Evolutionary conservation across 2,329 filamentous ascomycete species (phyloP), one percentile per base, ranked within the genome.

Genomic region (Didymella lethalis): DNA sequence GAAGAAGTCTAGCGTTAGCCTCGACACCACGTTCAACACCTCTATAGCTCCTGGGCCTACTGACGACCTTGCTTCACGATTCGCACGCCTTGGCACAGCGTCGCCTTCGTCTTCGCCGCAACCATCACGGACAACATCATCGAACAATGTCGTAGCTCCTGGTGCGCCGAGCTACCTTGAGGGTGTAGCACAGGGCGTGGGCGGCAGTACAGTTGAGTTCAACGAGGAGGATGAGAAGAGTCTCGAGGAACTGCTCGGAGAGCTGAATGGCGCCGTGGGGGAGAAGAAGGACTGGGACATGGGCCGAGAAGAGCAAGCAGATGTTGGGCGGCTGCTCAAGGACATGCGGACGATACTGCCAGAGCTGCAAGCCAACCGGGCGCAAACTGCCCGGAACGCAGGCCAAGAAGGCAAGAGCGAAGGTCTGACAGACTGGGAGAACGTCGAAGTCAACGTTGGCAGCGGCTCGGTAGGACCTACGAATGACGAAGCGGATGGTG

Each of bases 211-310:
- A 63, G 61, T 71, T 3, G 68, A 74, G 12, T 67, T 70, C 47
- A 72, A 77, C 57, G 70, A 67, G 20, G 78, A 76, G 48, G 79
- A 82, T 53, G 81, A 81, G 56, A 76, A 77, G 64, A 79, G 73
- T 26, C 64, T 83, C n/a, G 81, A 83, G 31, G 78, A 82, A 53
- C 63, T 83, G 20, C 64, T 83, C 7, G 73, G 70, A 16, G 80
- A 83, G 59, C 64, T 83, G 4, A 67, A 71, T 28, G 62, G 60
- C 8, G 58, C 68, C 25, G 57, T 71, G 7, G 68, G 68, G 8
- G 64, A 67, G 7, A 63, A 70, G 47, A 76, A 77, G 47, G 72
- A 79, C 41, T 81, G 79, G 77, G 75, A 76, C 50, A 57, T 82
- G 7, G 67, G 72, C 23, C 69, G 65, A 8, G 69, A 75, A 36